Base-by-base conservation (phyloP, 805 yeast species). In the Wickerhamomyces bisporus region DNA sequence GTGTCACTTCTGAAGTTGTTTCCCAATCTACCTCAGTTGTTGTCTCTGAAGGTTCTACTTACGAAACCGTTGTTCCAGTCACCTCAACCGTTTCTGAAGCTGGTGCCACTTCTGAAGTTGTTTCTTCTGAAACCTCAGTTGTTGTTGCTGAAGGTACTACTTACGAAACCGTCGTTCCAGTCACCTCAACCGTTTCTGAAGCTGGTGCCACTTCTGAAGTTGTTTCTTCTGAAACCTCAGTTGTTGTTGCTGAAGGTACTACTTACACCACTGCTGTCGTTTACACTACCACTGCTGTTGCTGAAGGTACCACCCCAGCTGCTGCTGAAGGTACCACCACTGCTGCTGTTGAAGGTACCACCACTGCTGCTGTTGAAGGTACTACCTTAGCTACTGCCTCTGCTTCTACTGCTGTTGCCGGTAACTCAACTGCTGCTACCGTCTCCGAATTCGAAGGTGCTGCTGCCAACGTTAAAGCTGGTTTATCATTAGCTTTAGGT, bases 401-500 rank as follows among this genome's bases (percentile, higher is more conserved):
- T 14, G 10, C 35, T 21, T 5, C 32, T 20, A 9, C 44, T 18
- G 16, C 35, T 18, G 33, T 12, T 25, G 32, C 35, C 14, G 11
- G 25, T 23, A 39, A 32, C 14, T 34, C 43, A 2, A 34, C 41
- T 12, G 27, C 26, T 28, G 41, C 36, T 17, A 13, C 40, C 16
- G 39, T 41, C 19, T 38, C 47, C 11, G 19, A 29, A 6, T 41
- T 21, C 39, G n/a, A 32, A 9, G 42, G 52, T 47, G 53, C 53
- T 26, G 55, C 48, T 40, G 45, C 47, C 33, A 45, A 47, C 45
- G 43, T 50, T 19, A 44, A 40, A 38, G 53, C 43, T 35, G 50
- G 50, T 45, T 35, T 41, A 34, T 42, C 57, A 34, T 40, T 52
- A 24, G 60, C 55, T 41, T 38, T 57, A 36, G 61, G 54, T 44